Conservation (phyloP, 257 asterid species). For the Paraleonurus japonicus region DNA sequence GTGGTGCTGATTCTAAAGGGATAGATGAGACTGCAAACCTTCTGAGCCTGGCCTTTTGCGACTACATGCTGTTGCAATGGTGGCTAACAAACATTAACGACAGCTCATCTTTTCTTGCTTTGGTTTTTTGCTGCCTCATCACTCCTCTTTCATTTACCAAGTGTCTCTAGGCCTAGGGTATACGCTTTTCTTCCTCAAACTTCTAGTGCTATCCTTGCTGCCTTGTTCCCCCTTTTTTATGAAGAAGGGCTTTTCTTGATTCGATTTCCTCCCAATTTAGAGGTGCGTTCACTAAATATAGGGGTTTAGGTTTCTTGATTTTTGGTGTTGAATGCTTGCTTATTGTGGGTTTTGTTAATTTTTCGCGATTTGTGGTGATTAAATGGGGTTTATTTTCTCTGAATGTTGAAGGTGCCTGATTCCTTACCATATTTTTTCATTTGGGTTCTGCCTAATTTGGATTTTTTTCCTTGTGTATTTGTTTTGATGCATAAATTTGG, state of each 20-base stretch:
- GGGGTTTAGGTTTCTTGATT: no score
- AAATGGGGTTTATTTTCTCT: not conserved
- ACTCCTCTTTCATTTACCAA: no score
- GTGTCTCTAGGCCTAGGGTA: no score
- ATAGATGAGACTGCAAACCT: constrained; percentile 51
- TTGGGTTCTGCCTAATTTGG: constrained; percentile 26
- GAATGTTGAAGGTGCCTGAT: constrained; percentile 19
- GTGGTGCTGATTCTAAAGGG: constrained; percentile 60
- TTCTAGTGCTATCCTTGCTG: no score
- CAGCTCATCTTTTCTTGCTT: constrained; percentile 62
- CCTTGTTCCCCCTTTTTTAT: not conserved
- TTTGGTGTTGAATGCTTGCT: not conserved
- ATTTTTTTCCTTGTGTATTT: not conserved
- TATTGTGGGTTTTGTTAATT: constrained; percentile 19
- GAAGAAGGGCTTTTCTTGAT: not conserved
- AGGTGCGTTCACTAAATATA: not conserved
- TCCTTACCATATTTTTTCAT: constrained; percentile 4
- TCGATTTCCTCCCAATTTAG: not conserved
- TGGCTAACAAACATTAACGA: constrained; percentile 72
- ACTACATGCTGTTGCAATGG: constrained; percentile 67
- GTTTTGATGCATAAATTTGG: constrained; percentile 35
- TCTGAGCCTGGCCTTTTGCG: constrained; percentile 61
- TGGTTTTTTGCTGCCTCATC: not conserved
- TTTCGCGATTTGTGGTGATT: not conserved
- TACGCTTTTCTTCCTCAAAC: constrained; percentile 23